Percentiles rank a stretch among this genome's conserved stretches.
Conservation (phyloP, 2,329 filamentous ascomycete species). For the Colletotrichum shisoi region DNA sequence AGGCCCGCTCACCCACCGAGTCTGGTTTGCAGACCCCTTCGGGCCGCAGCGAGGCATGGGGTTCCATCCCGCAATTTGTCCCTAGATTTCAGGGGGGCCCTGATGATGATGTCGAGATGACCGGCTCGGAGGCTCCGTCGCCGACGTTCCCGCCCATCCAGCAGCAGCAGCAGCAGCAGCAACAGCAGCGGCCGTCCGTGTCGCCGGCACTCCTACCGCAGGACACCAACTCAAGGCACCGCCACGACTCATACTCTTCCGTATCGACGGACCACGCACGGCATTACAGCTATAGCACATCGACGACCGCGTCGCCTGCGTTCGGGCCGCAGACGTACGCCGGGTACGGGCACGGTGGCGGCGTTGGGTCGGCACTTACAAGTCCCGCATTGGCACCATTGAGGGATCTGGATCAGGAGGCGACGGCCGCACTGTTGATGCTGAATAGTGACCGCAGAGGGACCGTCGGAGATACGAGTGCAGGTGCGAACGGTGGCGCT, state of each 20-base stretch:
- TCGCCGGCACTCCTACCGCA: conserved; percentile 62
- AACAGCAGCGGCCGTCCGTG: conserved; percentile 54
- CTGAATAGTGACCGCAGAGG: conserved; percentile 78
- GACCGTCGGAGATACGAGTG: conserved; percentile 44
- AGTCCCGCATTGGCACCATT: conserved; percentile 66
- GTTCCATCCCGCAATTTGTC: conserved; percentile 42
- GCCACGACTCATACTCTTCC: conserved; percentile 64
- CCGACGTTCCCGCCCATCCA: conserved; percentile 53
- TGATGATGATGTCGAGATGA: conserved; percentile 70
- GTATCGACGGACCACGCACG: conserved; percentile 56
- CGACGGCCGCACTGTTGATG: conserved; percentile 87
- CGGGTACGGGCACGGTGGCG: conserved; percentile 48
- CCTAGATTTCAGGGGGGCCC: conserved; percentile 52
- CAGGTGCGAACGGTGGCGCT: conserved; percentile 56
- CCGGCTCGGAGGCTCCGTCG: conserved; percentile 57
- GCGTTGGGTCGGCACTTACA: conserved; percentile 62
- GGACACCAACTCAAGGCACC: conserved; percentile 49
- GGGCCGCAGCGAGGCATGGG: conserved; percentile 42
- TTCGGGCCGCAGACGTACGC: conserved; percentile 62
- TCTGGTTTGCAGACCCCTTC: conserved; percentile 46
- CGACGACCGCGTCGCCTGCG: conserved; percentile 63
- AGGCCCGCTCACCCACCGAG: conserved; percentile 41
- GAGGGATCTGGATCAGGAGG: conserved; percentile 73
- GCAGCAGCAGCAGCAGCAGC: conserved; percentile 31
- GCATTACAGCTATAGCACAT: conserved; percentile 58